These are phyloP conservation scores for Gossypium turneri DNA, from an alignment of 345 rosid genomes.

Conservation along the genomic window DNA sequence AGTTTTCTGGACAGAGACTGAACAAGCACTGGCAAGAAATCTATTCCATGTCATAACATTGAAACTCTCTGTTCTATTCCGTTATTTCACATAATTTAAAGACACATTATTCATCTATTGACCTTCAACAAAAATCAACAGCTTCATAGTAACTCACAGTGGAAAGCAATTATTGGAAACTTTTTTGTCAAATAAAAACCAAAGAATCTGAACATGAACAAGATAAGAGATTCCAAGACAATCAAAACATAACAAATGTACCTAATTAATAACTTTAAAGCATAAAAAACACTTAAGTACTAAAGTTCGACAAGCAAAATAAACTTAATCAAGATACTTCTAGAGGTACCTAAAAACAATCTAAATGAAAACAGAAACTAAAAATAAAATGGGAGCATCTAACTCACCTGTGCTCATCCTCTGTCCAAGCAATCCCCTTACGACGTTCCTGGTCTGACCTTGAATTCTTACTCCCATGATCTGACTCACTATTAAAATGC, in stretches of 20 bases:
- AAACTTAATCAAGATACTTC: neutral
- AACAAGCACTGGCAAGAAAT: neutral
- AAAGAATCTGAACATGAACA: conserved; percentile 12
- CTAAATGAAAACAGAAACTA: conserved; percentile 12
- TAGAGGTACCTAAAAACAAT: neutral
- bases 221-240: neutral
- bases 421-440: conserved; percentile 98
- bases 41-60: neutral
- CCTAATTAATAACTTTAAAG: neutral
- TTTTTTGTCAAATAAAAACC: neutral
- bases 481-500: conserved; percentile 48
- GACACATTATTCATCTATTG: neutral
- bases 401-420: conserved; percentile 84
- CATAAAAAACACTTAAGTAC: neutral
- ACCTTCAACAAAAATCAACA: neutral
- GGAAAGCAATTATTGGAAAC: conserved; percentile 3
- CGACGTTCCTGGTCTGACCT: conserved; percentile 92
- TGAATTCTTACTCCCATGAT: conserved; percentile 71
- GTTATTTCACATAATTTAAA: neutral
- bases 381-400: conserved; percentile 10
- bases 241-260: neutral
- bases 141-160: conserved; percentile 1
- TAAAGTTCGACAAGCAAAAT: neutral
- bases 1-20: neutral
- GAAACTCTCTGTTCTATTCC: neutral